These are phyloP conservation scores for Pseudogymnoascus sp. DNA, from an alignment of 2,329 filamentous ascomycete genomes.

Conservation along the genomic window DNA sequence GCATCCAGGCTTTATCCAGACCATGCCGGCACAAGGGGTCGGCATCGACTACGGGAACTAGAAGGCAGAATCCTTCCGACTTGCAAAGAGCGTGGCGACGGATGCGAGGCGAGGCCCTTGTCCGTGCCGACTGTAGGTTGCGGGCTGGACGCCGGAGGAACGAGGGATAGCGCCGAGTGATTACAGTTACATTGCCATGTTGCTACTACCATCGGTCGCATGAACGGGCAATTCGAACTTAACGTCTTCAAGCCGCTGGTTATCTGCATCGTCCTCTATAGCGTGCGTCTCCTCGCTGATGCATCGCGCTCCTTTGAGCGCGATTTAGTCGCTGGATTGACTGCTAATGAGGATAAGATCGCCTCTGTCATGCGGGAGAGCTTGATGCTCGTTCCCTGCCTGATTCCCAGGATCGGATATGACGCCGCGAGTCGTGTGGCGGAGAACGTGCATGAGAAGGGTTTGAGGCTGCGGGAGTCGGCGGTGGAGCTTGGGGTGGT, in stretches of 20 bases:
- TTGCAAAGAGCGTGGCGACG: constrained; percentile 39
- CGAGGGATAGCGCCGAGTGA: not conserved
- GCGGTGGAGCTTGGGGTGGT: no score
- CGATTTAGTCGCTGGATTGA: constrained; percentile 79
- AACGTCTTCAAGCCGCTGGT: constrained; percentile 98
- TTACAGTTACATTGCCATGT: constrained; percentile 45
- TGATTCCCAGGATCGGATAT: constrained; percentile 96
- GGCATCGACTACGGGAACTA: constrained; percentile 40
- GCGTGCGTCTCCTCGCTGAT: constrained; percentile 77
- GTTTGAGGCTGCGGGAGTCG: no score
- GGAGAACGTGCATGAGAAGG: no score
- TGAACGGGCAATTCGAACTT: constrained; percentile 96
- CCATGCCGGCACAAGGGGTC: constrained; percentile 43
- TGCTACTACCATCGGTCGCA: constrained; percentile 85
- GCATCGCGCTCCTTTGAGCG: constrained; percentile 93
- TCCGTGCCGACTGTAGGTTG: no score
- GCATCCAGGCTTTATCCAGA: constrained; percentile 26
- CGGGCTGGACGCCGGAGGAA: constrained; percentile 41
- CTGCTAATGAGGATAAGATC: constrained; percentile 93
- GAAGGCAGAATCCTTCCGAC: constrained; percentile 40
- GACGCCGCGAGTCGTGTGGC: constrained; percentile 52
- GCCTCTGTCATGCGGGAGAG: constrained; percentile 60
- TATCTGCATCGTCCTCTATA: constrained; percentile 92
- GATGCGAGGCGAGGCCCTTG: constrained; percentile 34
- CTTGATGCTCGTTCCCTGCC: constrained; percentile 68